phyloP scores from a whole-genome alignment of 2,329 filamentous ascomycete species.

The Ophiostoma tasmaniense region DNA sequence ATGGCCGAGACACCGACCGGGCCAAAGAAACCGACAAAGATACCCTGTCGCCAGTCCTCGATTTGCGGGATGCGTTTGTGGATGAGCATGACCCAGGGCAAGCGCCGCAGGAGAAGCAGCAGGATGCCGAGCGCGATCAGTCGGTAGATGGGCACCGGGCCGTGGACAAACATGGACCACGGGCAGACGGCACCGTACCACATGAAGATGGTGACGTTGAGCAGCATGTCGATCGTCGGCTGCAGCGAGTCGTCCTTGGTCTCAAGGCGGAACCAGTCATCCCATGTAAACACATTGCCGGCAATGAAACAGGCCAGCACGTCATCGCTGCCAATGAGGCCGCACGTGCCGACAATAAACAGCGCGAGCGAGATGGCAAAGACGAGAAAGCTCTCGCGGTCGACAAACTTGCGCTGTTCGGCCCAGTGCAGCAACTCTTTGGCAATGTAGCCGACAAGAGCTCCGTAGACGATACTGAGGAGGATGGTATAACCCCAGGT shows the following conservation, averaged over 20 bases:
- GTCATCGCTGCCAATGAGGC: slow-evolving; percentile 80
- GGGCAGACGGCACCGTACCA: slow-evolving; percentile 85
- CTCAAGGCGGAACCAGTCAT: slow-evolving; percentile 87
- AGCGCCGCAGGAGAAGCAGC: slow-evolving; percentile 66
- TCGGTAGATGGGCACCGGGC: slow-evolving; percentile 60
- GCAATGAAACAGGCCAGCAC: slow-evolving; percentile 88
- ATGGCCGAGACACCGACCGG: slow-evolving; percentile 87
- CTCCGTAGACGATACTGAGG: slow-evolving; percentile 69
- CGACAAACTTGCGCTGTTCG: slow-evolving; percentile 71
- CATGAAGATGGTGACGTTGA: slow-evolving; percentile 81
- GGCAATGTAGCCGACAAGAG: slow-evolving; percentile 67
- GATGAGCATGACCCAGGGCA: slow-evolving; percentile 66
- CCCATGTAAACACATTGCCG: slow-evolving; percentile 84
- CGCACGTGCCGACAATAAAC: slow-evolving; percentile 80
- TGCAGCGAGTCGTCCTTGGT: slow-evolving; percentile 88
- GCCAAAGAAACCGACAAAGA: slow-evolving; percentile 88
- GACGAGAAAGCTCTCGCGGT: slow-evolving; percentile 78
- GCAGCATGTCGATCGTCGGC: slow-evolving; percentile 87
- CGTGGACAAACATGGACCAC: slow-evolving; percentile 61
- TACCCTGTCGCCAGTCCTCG: slow-evolving; percentile 60
- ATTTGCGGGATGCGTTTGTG: slow-evolving; percentile 75
- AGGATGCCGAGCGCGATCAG: slow-evolving; percentile 66
- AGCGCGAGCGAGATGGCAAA: slow-evolving; percentile 78
- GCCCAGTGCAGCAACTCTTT: slow-evolving; percentile 79
- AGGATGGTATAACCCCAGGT: slow-evolving; percentile 79